phyloP scores from a whole-genome alignment of 2,329 filamentous ascomycete genomes.

The Beauveria brongniartii region DNA sequence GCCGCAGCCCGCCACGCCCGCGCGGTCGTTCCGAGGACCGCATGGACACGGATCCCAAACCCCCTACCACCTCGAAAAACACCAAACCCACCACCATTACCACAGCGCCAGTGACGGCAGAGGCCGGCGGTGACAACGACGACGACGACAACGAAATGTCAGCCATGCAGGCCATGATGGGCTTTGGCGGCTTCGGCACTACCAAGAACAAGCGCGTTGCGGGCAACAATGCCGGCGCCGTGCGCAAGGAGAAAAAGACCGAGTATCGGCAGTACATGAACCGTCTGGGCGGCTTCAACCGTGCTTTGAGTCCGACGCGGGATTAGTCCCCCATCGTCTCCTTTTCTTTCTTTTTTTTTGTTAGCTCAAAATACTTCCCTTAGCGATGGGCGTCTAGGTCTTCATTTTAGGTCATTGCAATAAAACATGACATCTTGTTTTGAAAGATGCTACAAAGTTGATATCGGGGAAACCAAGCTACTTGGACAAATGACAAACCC shows the following conservation, averaged over 20 bases:
- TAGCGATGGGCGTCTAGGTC: not conserved
- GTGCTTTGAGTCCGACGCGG: slow-evolving; percentile 57
- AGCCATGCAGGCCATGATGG: slow-evolving; percentile 80
- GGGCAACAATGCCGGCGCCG: slow-evolving; percentile 75
- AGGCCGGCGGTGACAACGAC: slow-evolving; percentile 14
- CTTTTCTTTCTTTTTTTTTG: no score
- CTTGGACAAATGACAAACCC: no score
- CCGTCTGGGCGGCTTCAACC: slow-evolving; percentile 71
- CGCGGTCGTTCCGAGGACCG: not conserved
- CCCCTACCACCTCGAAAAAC: not conserved
- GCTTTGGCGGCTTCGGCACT: slow-evolving; percentile 75
- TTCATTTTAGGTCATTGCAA: no score
- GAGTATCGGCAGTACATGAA: slow-evolving; percentile 98
- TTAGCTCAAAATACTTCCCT: not conserved
- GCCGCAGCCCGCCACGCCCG: not conserved
- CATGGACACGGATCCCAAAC: slow-evolving; percentile 24
- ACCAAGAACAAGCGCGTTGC: slow-evolving; percentile 85
- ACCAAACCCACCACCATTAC: not conserved
- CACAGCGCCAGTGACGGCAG: slow-evolving; percentile 14
- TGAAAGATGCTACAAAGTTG: no score
- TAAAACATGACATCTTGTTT: no score
- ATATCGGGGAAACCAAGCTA: no score
- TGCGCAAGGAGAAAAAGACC: slow-evolving; percentile 88
- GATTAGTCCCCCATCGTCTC: slow-evolving; percentile 15
- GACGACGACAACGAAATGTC: slow-evolving; percentile 57